Conservation (phyloP, 2,329 filamentous ascomycete species). For the Fusarium robinianum region DNA sequence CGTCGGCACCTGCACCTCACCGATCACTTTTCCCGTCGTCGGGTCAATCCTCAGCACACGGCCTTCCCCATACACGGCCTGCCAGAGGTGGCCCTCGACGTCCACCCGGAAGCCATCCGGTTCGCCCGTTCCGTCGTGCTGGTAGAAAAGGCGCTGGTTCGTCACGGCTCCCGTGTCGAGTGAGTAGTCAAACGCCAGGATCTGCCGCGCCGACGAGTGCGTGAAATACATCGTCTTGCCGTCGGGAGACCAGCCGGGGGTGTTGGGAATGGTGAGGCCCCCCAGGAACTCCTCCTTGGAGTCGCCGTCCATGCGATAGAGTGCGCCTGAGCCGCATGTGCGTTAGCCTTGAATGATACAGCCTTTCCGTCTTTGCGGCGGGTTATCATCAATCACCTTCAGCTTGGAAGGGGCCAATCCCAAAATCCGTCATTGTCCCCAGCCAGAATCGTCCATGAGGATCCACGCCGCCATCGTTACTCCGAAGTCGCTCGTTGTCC, state of each 20-base stretch:
- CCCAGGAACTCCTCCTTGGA: conserved; percentile 63
- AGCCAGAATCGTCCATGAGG: conserved; percentile 82
- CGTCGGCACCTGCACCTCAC: conserved; percentile 76
- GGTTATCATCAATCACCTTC: conserved; percentile 51
- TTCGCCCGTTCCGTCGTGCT: conserved; percentile 65
- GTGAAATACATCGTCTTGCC: conserved; percentile 80
- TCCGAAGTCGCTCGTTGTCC: conserved; percentile 59
- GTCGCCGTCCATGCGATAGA: conserved; percentile 71
- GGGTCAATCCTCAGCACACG: conserved; percentile 76
- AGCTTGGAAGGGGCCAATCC: conserved; percentile 59
- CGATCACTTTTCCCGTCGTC: conserved; percentile 69
- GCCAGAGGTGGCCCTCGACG: conserved; percentile 84
- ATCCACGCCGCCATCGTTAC: conserved; percentile 85
- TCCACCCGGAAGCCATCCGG: conserved; percentile 89
- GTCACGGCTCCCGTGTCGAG: conserved; percentile 64
- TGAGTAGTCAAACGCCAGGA: conserved; percentile 78
- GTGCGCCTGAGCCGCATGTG: conserved; percentile 58
- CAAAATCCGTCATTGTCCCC: conserved; percentile 81
- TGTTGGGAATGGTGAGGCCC: conserved; percentile 79
- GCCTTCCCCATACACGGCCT: conserved; percentile 78
- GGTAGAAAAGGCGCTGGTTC: conserved; percentile 74
- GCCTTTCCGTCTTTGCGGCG: neutral
- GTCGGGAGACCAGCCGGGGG: conserved; percentile 77
- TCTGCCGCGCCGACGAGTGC: conserved; percentile 71
- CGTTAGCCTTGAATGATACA: conserved; percentile 9